Percentiles rank a stretch among this genome's conserved stretches.
Conservation (phyloP, 176 grass and related monocot genomes). For the Panicum miliaceum region DNA sequence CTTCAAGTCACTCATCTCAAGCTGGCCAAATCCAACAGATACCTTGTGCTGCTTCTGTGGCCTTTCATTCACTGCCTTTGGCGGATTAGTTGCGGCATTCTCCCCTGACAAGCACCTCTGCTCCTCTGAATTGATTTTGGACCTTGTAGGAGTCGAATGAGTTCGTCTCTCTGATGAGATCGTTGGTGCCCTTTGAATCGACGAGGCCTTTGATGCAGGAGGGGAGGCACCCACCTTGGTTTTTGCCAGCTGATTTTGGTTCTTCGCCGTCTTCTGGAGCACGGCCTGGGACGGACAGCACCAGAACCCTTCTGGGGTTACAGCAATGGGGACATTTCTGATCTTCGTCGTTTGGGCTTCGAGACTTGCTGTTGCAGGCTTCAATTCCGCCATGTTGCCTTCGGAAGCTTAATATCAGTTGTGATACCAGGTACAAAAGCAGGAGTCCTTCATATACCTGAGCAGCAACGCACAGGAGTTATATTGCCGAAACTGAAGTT, state of each 20-base stretch:
- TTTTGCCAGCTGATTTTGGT: slow-evolving; percentile 65
- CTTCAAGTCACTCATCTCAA: slow-evolving; percentile 78
- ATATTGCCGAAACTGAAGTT: slow-evolving; percentile 25
- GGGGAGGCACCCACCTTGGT: slow-evolving; percentile 53
- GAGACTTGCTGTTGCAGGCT: slow-evolving; percentile 53
- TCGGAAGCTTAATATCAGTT: not conserved
- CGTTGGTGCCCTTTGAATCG: slow-evolving; percentile 62
- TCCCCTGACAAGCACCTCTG: slow-evolving; percentile 22
- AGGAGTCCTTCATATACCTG: slow-evolving; percentile 39
- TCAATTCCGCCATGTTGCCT: slow-evolving; percentile 61
- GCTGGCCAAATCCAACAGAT: slow-evolving; percentile 83
- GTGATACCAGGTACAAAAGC: not conserved
- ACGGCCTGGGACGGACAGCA: slow-evolving; percentile 90
- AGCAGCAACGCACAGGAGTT: not conserved
- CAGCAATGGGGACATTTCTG: slow-evolving; percentile 84
- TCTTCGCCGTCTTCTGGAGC: slow-evolving; percentile 76
- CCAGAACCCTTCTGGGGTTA: slow-evolving; percentile 96
- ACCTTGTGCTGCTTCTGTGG: slow-evolving; percentile 70
- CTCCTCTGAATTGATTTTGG: slow-evolving; percentile 52
- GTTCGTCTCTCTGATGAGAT: slow-evolving; percentile 65
- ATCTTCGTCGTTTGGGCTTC: slow-evolving; percentile 58
- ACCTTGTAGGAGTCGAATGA: slow-evolving; percentile 52
- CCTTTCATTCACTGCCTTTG: slow-evolving; percentile 50
- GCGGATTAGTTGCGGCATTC: slow-evolving; percentile 45
- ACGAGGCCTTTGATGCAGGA: slow-evolving; percentile 66